Conservation (phyloP, 768 basidiomycete species). For the Coprinopsis marcescibilis region DNA sequence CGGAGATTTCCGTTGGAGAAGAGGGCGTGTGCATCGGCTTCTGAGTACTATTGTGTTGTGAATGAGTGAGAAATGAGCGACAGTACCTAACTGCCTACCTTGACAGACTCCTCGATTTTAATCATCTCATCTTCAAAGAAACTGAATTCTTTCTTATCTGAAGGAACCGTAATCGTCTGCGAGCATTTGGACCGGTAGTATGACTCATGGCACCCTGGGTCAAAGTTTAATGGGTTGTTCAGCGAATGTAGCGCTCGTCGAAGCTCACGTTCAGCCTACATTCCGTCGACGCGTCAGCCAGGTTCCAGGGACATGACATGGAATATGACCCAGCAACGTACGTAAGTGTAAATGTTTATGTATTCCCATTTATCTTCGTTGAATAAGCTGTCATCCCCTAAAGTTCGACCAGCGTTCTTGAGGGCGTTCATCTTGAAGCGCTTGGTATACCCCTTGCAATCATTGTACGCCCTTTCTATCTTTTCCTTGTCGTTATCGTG, state of each 20-base stretch:
- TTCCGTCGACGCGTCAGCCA: constrained; percentile 22
- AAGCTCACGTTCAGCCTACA: constrained; percentile 4
- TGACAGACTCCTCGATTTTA: constrained; percentile 82
- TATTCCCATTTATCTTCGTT: constrained; percentile 73
- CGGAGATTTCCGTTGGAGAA: constrained; percentile 74
- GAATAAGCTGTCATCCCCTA: constrained; percentile 65
- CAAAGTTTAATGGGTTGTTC: neutral
- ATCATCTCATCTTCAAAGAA: constrained; percentile 73
- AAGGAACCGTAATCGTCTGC: constrained; percentile 53
- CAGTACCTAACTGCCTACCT: constrained; percentile 42
- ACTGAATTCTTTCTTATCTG: constrained; percentile 33
- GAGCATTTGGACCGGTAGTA: constrained; percentile 63
- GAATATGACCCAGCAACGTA: constrained; percentile 22
- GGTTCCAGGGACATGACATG: constrained; percentile 1
- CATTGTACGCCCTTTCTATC: constrained; percentile 89
- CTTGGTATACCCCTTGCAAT: constrained; percentile 63
- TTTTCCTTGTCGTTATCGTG: constrained; percentile 61
- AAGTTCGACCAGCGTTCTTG: constrained; percentile 53
- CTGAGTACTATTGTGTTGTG: constrained; percentile 62
- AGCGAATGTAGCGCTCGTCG: constrained; percentile 1
- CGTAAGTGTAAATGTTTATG: constrained; percentile 45
- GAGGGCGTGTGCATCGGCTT: constrained; percentile 57
- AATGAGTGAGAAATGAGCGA: neutral
- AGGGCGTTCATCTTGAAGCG: constrained; percentile 87
- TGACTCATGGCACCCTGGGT: constrained; percentile 76